Evolutionary conservation across 2,329 filamentous ascomycete genomes (phyloP).

Genomic region (Ophiostoma ulmi): DNA sequence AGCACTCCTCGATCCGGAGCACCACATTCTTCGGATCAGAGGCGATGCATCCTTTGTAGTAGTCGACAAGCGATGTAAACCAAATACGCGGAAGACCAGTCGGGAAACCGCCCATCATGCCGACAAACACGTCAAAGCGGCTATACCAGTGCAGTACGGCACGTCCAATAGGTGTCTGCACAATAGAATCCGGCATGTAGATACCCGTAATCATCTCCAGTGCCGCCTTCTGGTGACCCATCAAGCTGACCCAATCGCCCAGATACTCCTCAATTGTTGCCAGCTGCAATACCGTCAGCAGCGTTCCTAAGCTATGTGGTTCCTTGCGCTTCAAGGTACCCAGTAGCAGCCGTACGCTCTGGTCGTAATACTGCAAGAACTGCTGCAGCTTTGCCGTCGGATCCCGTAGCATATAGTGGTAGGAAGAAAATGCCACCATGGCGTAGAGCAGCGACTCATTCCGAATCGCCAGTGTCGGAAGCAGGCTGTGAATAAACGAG

Average conservation of each 20-base stretch:
- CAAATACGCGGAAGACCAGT: conserved; percentile 71
- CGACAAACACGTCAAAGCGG: conserved; percentile 79
- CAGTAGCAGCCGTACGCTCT: conserved; percentile 72
- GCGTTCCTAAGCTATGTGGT: conserved; percentile 61
- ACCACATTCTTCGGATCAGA: conserved; percentile 57
- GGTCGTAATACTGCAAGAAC: conserved; percentile 87
- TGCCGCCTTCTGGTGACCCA: conserved; percentile 88
- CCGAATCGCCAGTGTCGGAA: conserved; percentile 66
- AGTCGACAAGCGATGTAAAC: conserved; percentile 63
- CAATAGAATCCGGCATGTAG: conserved; percentile 70
- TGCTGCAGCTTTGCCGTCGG: conserved; percentile 68
- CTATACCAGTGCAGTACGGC: conserved; percentile 84
- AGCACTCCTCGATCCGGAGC: conserved; percentile 62
- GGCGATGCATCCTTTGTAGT: conserved; percentile 54
- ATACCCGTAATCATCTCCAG: conserved; percentile 72
- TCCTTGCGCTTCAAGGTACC: conserved; percentile 65
- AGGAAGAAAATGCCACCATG: conserved; percentile 80
- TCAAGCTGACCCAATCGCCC: conserved; percentile 90
- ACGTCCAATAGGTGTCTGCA: conserved; percentile 63
- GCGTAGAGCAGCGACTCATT: conserved; percentile 80
- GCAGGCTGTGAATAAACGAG: conserved; percentile 66
- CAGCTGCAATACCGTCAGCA: conserved; percentile 84
- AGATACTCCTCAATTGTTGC: conserved; percentile 96
- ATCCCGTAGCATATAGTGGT: conserved; percentile 69
- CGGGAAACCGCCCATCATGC: conserved; percentile 73